Percentiles rank a stretch among this genome's conserved stretches.
These are phyloP conservation scores for Hypoxylon sp. DNA, from an alignment of 2,329 filamentous ascomycete genomes.

Conservation along the genomic window DNA sequence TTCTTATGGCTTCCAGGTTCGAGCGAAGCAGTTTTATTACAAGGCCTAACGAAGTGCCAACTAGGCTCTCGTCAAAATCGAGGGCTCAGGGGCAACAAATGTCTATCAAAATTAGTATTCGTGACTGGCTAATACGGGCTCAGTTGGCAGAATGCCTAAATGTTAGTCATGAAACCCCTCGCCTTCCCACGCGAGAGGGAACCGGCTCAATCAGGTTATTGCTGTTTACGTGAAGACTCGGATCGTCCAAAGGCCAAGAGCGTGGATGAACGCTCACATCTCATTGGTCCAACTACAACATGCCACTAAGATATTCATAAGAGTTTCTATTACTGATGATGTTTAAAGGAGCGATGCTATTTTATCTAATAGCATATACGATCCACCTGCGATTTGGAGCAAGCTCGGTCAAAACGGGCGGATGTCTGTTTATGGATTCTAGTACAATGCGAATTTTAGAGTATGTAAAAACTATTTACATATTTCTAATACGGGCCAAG, in stretches of 20 bases:
- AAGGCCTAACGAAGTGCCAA: constrained; percentile 7
- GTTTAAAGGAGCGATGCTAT: constrained; percentile 22
- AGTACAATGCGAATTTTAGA: constrained; percentile 22
- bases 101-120: constrained; percentile 1
- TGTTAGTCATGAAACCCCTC: constrained; percentile 16
- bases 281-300: constrained; percentile 33
- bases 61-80: constrained; percentile 4
- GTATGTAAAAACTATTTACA: constrained; percentile 5
- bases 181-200: constrained; percentile 30
- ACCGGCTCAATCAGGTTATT: constrained; percentile 10
- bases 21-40: constrained; percentile 4
- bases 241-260: constrained; percentile 23
- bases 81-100: constrained; percentile 6
- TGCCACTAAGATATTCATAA: constrained; percentile 17
- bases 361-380: constrained; percentile 36
- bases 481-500: constrained; percentile 10
- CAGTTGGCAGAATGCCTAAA: constrained; percentile 8
- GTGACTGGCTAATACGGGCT: constrained; percentile 19
- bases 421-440: constrained; percentile 24
- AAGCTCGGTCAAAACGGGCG: constrained; percentile 28
- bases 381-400: constrained; percentile 35
- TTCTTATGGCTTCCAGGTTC: constrained; percentile 6
- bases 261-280: constrained; percentile 34
- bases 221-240: constrained; percentile 7
- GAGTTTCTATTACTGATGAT: constrained; percentile 29